Percentiles rank a stretch among this genome's conserved stretches.
Evolutionary conservation across 805 yeast species (phyloP).

Genomic region (Starmerella lactis-condensi): DNA sequence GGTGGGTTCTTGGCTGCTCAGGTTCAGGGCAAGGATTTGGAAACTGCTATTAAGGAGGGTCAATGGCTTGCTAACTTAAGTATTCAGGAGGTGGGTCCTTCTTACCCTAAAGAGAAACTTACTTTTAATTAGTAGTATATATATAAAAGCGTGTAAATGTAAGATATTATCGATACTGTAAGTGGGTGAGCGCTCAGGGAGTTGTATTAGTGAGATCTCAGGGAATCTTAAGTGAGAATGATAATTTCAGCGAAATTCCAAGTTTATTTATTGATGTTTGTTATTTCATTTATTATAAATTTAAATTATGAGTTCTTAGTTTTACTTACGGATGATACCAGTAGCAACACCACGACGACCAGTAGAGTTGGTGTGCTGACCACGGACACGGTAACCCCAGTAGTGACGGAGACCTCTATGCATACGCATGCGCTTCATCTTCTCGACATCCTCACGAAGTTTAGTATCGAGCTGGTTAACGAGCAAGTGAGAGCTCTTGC

Average conservation of each 20-base stretch:
- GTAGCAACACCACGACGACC: conserved; percentile 65
- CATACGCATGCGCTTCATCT: conserved; percentile 99
- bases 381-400: conserved; percentile 99
- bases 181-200: too few relatives aligned
- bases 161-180: too few relatives aligned
- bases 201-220: too few relatives aligned
- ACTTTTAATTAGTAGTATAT: too few relatives aligned
- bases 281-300: not conserved
- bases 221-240: too few relatives aligned
- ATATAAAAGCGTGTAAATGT: too few relatives aligned
- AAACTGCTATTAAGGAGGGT: conserved; percentile 14
- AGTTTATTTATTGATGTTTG: not conserved
- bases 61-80: conserved; percentile 93
- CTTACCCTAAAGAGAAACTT: conserved; percentile 55
- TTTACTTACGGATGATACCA: conserved; percentile 28
- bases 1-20: conserved; percentile 87
- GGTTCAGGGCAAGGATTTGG: conserved; percentile 40
- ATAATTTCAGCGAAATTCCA: too few relatives aligned
- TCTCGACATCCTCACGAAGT: conserved; percentile 99
- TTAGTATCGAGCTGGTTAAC: conserved; percentile 98
- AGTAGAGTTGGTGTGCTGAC: conserved; percentile 99
- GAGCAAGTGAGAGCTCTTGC: conserved; percentile 97
- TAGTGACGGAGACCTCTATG: conserved; percentile 99
- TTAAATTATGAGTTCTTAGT: conserved; percentile 4
- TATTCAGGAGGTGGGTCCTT: conserved; percentile 85